Evolutionary conservation across 108 stramenopile genomes (phyloP), one percentile per base, ranked within the genome.

Genomic region (Pseudonitzschia pungens): DNA sequence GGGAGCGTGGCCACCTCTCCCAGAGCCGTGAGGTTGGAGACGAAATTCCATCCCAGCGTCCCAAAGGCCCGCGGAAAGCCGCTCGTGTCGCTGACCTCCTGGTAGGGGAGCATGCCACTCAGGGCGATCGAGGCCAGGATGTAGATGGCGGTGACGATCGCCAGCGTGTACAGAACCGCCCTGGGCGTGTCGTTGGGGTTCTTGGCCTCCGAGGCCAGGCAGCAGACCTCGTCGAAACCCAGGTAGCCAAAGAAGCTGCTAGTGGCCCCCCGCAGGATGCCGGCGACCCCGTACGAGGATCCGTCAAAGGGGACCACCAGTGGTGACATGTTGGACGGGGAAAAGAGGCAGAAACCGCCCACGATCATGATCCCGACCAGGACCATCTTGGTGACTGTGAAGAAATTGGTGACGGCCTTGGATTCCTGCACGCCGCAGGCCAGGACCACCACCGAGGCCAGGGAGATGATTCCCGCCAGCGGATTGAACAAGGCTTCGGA

Each of bases 1-100:
- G 97, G 97, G 18, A 97, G 77, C 20, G 93, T 96, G 24, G 90
- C 52, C 1, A 97, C 77, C 80, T 97, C 97, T 42, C 97, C 97
- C 53, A 72, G 57, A 14, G 87, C 87, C 8, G 80, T 73, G n/a
- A 96, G 18, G 16, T 83, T 76, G 28, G 81, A 77, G 0, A 90
- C 90, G 87, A 81, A 82, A 28, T 40, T 51, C 41, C 81, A 71
- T 7, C 89, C 92, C 63, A 83, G 79, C 6, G 81, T 65, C 26
- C 65, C 69, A 74, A 97, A 97, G 3, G 87, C 95, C 2, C 57
- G 72, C 15, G 94, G 87, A 82, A 92, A 91, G 1, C 88, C 94
- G 68, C 80, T 78, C 20, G 84, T 84, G 20, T 81, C 81, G 24
- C 77, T 81, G 16, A 95, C 88, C 22, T 87, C 76, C 22, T 67